A percentile compares a stretch with the other conserved stretches of the same genome.
Evolutionary conservation across 2,329 filamentous ascomycete genomes (phyloP).

Genomic region (Cladosporium sp.): DNA sequence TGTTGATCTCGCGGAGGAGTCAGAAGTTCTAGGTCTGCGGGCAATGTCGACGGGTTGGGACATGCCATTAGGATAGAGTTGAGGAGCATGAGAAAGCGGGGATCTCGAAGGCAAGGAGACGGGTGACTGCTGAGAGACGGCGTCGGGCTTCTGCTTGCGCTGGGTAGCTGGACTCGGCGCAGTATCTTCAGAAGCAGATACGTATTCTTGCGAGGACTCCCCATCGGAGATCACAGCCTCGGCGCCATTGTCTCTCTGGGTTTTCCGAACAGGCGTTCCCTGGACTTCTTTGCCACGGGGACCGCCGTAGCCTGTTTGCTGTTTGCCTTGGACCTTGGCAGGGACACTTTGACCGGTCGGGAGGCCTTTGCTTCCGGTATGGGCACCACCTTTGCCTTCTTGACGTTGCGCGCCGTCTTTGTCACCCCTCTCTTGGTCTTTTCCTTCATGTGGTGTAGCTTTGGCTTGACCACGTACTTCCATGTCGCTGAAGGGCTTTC

Average conservation of each 20-base stretch:
- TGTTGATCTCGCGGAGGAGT: constrained; percentile 10
- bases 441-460: constrained; percentile 18
- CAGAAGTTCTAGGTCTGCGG: neutral
- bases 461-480: constrained; percentile 27
- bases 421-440: constrained; percentile 4
- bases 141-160: neutral
- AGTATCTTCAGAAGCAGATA: constrained; percentile 20
- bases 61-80: constrained; percentile 16
- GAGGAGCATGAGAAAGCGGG: neutral
- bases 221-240: neutral
- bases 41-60: constrained; percentile 15
- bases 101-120: neutral
- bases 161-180: constrained; percentile 2
- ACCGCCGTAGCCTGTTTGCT: too few species aligned
- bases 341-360: neutral
- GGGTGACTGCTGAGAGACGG: neutral
- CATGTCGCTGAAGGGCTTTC: constrained; percentile 21
- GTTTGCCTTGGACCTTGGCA: neutral
- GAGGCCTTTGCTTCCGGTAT: neutral
- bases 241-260: neutral
- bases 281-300: too few species aligned
- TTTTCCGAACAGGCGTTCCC: too few species aligned
- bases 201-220: constrained; percentile 14
- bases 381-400: neutral
- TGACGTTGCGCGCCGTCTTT: constrained; percentile 1